Conservation (phyloP, 1,284 basidiomycete genomes). For the Microbotryum saponariae region DNA sequence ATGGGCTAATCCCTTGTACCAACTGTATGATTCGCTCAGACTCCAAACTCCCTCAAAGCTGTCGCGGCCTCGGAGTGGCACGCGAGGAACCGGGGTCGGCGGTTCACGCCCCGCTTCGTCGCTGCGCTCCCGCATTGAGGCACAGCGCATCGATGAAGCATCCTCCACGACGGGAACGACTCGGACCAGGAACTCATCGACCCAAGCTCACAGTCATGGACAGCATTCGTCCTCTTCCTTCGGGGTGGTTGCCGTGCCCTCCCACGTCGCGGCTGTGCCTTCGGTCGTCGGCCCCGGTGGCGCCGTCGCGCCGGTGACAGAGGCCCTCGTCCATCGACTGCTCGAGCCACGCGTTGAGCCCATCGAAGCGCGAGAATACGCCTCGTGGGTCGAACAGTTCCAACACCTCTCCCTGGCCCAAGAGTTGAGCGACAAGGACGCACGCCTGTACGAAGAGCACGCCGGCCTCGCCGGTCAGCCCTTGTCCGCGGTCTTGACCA, state of each 20-base stretch:
- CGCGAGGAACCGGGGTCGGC: too few species aligned
- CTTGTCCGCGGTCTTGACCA: not conserved
- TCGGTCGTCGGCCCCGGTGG: conserved; percentile 41
- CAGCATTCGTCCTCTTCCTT: conserved; percentile 65
- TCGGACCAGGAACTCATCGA: conserved; percentile 3
- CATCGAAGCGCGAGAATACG: conserved; percentile 67
- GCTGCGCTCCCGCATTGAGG: not conserved
- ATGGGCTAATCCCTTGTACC: too few species aligned
- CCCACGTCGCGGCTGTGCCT: conserved; percentile 45
- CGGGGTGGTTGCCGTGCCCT: conserved; percentile 47
- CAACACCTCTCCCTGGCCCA: conserved; percentile 13
- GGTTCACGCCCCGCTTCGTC: too few species aligned
- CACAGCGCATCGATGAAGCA: conserved; percentile 3
- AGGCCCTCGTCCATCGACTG: conserved; percentile 54
- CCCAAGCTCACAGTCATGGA: conserved; percentile 50
- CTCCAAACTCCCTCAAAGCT: conserved; percentile 8
- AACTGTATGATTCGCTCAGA: conserved; percentile 2
- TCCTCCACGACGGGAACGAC: conserved; percentile 6
- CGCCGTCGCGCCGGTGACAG: conserved; percentile 48
- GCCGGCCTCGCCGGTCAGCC: not conserved
- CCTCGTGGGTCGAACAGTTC: conserved; percentile 50
- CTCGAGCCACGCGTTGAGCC: conserved; percentile 59
- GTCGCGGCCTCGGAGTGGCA: too few species aligned
- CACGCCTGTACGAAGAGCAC: conserved; percentile 11
- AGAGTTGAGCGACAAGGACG: conserved; percentile 42